Percentiles rank a stretch among this genome's conserved stretches.
These are phyloP conservation scores for Anthracocystis setariae DNA, from an alignment of 1,284 basidiomycete genomes.

Conservation along the genomic window DNA sequence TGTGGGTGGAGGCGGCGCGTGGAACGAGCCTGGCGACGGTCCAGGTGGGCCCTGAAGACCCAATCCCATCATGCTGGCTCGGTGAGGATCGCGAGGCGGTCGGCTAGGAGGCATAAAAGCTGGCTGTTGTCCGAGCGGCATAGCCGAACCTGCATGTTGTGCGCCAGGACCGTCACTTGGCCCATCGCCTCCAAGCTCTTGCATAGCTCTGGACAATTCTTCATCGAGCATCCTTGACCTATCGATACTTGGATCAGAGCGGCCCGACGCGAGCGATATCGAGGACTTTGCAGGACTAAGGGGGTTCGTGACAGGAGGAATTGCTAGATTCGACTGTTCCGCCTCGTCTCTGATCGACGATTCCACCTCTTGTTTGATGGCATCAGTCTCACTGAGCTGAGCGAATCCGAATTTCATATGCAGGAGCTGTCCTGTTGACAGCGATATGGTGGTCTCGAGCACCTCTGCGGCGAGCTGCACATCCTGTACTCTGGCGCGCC, in stretches of 20 bases:
- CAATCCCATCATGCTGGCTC: slow-evolving; percentile 9
- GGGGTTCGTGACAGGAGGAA: slow-evolving; percentile 35
- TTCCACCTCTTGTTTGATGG: slow-evolving; percentile 47
- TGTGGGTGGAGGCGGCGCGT: neutral
- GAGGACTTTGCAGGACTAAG: slow-evolving; percentile 14
- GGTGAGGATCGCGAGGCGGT: slow-evolving; percentile 50
- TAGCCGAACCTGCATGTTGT: neutral
- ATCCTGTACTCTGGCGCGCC: slow-evolving; percentile 30
- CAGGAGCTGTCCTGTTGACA: slow-evolving; percentile 54
- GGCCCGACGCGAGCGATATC: slow-evolving; percentile 14
- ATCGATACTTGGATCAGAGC: slow-evolving; percentile 1
- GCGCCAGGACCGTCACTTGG: neutral
- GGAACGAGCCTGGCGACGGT: neutral
- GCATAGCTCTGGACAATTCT: slow-evolving; percentile 49
- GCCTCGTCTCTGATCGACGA: slow-evolving; percentile 44
- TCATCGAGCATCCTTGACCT: slow-evolving; percentile 29
- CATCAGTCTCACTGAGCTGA: slow-evolving; percentile 48
- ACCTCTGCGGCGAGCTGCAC: slow-evolving; percentile 56
- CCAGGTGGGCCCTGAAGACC: neutral
- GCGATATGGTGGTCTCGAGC: slow-evolving; percentile 48
- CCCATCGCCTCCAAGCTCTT: slow-evolving; percentile 31
- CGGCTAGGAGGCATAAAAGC: slow-evolving; percentile 26
- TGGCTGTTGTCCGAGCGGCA: neutral
- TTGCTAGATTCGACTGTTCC: slow-evolving; percentile 22
- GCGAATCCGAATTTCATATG: slow-evolving; percentile 54